Conservation (phyloP, 2,329 filamentous ascomycete species). For the Epichloe scottii region DNA sequence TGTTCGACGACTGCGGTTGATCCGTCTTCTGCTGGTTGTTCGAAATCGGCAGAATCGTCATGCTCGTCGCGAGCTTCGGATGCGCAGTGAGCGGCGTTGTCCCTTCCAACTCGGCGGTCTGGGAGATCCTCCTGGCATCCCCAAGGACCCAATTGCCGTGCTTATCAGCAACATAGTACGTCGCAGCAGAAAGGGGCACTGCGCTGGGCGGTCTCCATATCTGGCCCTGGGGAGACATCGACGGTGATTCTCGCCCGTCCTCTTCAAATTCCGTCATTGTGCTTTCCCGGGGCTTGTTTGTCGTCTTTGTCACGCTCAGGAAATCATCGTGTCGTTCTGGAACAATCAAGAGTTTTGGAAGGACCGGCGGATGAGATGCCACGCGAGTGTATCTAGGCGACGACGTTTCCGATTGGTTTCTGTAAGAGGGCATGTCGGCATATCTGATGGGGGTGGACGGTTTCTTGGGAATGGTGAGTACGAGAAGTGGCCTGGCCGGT, state of each 20-base stretch:
- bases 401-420: background rate
- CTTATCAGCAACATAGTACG: constrained; percentile 38
- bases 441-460: background rate
- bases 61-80: constrained; percentile 5
- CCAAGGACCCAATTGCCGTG: constrained; percentile 41
- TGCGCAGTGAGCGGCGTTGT: constrained; percentile 8
- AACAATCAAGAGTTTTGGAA: constrained; percentile 17
- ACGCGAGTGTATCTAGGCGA: constrained; percentile 9
- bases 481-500: constrained; percentile 33
- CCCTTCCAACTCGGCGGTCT: constrained; percentile 15
- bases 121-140: constrained; percentile 20
- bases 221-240: constrained; percentile 24
- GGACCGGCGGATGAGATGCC: constrained; percentile 11
- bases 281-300: constrained; percentile 24
- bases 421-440: background rate
- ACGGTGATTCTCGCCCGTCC: constrained; percentile 25
- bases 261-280: constrained; percentile 41
- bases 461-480: constrained; percentile 8
- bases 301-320: background rate
- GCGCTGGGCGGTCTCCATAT: constrained; percentile 38
- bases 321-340: constrained; percentile 8
- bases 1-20: background rate
- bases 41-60: constrained; percentile 10
- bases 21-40: background rate
- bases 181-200: constrained; percentile 31